Evolutionary conservation across 1,139 yeast species (phyloP), one percentile per base, ranked within the genome.

Genomic region (Taphrina populina): DNA sequence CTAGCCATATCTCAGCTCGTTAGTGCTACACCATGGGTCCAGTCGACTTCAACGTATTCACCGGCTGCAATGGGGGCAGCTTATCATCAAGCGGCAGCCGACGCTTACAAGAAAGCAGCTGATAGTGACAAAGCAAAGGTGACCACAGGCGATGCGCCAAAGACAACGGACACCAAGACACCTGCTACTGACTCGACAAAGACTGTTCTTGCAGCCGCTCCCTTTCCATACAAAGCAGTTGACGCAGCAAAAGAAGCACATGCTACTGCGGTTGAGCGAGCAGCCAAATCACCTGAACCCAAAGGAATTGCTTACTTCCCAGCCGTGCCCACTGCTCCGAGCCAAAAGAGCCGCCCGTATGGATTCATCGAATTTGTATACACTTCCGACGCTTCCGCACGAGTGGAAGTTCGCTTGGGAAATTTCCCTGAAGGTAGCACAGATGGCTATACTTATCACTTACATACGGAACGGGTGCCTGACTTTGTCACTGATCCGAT

Each of bases 381-480:
- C 7, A 27, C 36, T 3, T 43, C 47, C 8, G 36, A 43, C 8
- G 20, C 35, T 6, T 29, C 47, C 3, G 35, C 47, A 11, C 36
- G 35, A 5, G 35, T 49, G 2, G 54, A 40, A 13, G 35, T 49
- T 3, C 37, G 45, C 10, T 17, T 49, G 39, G n/a, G 32, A n/a
- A 30, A 39, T n/a, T 24, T 49, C 19, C 39, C 34, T 2, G 46
- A 40, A 13, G 36, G 19, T 17, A 20, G 17, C 8, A 46, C 39
- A n/a, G 32, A 34, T 19, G n/a, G n/a, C n/a, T 49, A 30, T 24
- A 30, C 45, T 11, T 49, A 49, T 19, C 54, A 49, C 19, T 30
- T 49, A 13, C 54, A 49, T 24, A 30, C 29, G 4, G 43, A 39
- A 3, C 45, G 46, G 3, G 45, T 49, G 21, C 32, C 54, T 10